Evolutionary conservation across 305 asterid genomes (phyloP), one percentile per base, ranked within the genome.

Genomic region (Fraxinus ornus): DNA sequence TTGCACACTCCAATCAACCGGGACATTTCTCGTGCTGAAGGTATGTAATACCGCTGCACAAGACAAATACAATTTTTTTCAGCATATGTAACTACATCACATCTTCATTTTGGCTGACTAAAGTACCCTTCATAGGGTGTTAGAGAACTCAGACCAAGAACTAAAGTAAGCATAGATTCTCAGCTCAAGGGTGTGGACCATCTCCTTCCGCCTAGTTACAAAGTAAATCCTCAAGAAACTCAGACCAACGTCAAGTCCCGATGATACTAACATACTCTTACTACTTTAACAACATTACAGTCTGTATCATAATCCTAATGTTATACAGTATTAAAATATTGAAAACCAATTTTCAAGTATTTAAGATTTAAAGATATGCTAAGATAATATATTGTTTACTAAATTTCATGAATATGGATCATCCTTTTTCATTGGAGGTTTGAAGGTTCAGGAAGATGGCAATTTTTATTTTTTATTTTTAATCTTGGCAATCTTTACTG

Each of bases 11-110:
- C 98, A 85, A 87, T 79, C 33, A 95, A 76, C 57, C 98, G 89
- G 30, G 97, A 88, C 57, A 95, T 89, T 86, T 95, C 98, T 84
- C 98, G 86, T 73, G 97, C 98, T 32, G 98, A 84, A 77, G 91
- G 92, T 80, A 93, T 91, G 89, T 95, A 95, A 86, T 92, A 95
- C 19, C 4, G 66, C 66, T 57, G 66, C 24, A 57, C 26, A 19
- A 57, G 66, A 57, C 26, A 57, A 57, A 57, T 19, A 19, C 66
- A 57, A 57, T 1, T 57, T 57, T 57, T 57, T 57, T 57, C 66
- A 57, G 66, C 66, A 19, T n/a, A 21, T n/a, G 64, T 55, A 55
- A 55, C 9, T n/a, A 55, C 9, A 55, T 55, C 10, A 55, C 64
- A 4, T n/a, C 64, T 49, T 55, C 64, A 2, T 55, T 55, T 55